Evolutionary conservation across 2,329 filamentous ascomycete genomes (phyloP), one percentile per base, ranked within the genome.

Genomic region (Sporothrix pseudoabietina): DNA sequence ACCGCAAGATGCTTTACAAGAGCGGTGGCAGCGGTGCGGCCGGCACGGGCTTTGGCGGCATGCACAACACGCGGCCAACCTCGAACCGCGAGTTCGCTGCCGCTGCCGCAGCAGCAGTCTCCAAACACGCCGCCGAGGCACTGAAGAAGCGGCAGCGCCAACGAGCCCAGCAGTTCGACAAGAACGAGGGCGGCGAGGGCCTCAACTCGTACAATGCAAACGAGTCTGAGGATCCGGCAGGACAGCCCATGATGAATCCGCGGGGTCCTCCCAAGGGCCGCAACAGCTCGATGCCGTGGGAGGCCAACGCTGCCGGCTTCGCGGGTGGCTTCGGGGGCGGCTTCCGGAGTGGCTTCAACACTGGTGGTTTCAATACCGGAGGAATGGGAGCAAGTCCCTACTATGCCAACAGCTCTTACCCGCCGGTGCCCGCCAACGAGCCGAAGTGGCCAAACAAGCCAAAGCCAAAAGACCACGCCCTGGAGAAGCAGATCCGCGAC

Each of bases 401-500:
- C 44, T 57, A 26, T 39, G 16, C 39, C 41, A 9, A 16, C 44
- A 39, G n/a, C 8, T 63, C 35, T 12, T 71, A 73, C 19, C 68
- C 68, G 26, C 68, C 69, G 30, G 68, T 54, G n/a, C 69, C 71
- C 7, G 71, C 68, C 12, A 7, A 59, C 30, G 66, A 66, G 44
- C 14, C 55, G 4, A 22, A n/a, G 12, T 72, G 69, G 72, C 72
- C 72, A 6, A 39, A 41, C 0, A 14, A 22, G 6, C 61, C 69
- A 10, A 54, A 69, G 2, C 32, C 6, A 3, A 72, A 61, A 1
- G 73, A 76, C 30, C 35, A 57, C 7, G 57, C 30, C 7, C 70
- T 76, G 4, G 75, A 75, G 14, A n/a, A 66, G 5, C 41, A 75
- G 7, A 75, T 76, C n/a, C 72, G 44, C 1, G 9, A 57, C 2